phyloP scores from a whole-genome alignment of 805 yeast species.

The Candida chauliodis region DNA sequence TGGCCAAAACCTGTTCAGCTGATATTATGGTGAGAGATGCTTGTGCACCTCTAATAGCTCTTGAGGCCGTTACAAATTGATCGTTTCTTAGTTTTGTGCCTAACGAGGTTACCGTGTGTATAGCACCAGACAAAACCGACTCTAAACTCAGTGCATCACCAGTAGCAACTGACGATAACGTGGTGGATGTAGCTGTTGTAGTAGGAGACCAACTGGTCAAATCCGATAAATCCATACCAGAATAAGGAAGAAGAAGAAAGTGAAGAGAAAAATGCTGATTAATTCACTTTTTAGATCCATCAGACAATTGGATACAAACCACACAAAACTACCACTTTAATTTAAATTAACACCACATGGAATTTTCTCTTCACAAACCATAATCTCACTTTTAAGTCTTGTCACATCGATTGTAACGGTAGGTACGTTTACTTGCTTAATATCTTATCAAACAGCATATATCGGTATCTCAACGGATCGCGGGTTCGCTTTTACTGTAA shows the following conservation, averaged over 20 bases:
- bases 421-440: too few species aligned
- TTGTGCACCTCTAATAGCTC: slow-evolving; percentile 27
- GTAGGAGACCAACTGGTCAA: slow-evolving; percentile 23
- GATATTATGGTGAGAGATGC: slow-evolving; percentile 30
- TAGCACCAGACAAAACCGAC: slow-evolving; percentile 16
- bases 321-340: background rate
- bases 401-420: too few species aligned
- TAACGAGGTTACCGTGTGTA: slow-evolving; percentile 7
- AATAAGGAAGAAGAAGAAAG: background rate
- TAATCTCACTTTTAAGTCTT: too few species aligned
- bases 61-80: slow-evolving; percentile 17
- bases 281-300: too few species aligned
- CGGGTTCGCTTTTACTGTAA: too few species aligned
- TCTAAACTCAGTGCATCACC: slow-evolving; percentile 21
- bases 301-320: too few species aligned
- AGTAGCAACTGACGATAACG: slow-evolving; percentile 22
- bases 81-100: slow-evolving; percentile 8
- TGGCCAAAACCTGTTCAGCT: slow-evolving; percentile 31
- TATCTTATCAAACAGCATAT: too few species aligned
- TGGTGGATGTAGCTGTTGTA: slow-evolving; percentile 24
- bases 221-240: background rate
- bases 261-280: slow-evolving; percentile 1
- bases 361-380: too few species aligned
- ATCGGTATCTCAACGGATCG: too few species aligned
- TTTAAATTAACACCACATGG: too few species aligned